Base-by-base conservation (phyloP, 495 filamentous ascomycete genomes). In the Penicillium steckii region DNA sequence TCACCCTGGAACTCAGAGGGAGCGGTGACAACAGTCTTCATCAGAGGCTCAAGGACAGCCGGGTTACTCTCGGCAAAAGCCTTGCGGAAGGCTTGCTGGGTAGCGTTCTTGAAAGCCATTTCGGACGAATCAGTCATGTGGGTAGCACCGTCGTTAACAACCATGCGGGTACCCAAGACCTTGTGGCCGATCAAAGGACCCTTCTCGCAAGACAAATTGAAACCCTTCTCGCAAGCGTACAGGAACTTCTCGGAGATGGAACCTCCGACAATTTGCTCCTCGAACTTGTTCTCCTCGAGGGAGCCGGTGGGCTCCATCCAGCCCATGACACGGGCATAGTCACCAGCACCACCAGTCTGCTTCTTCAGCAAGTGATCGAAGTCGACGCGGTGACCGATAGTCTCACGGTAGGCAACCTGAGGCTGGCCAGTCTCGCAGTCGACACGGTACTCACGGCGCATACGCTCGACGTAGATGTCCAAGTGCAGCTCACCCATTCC, bases 401-500 rank as follows among this genome's bases (percentile, higher is more conserved):
- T 97, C 73, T 99, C 95, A 60, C 95, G 87, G 79, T 97, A 99
- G 18, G 95, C 91, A 51, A 99, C 95, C 69, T 96, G 94, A 4
- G 95, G 95, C 60, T 95, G 88, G 48, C 95, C 94, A n/a, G 91
- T 96, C 62, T 86, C 81, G 63, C 92, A 96, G 61, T 95, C 93
- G 48, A 97, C 92, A 55, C 85, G 86, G 79, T 99, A 99, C 71
- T 99, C 95, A 66, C 95, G 88, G 47, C 90, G 88, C 84, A 99
- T 95, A 59, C 95, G 93, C 76, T 99, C 95, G 32, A 97, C 84
- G 75, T 99, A 99, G 68, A 99, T 95, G 58, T 93, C 89, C 21
- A 99, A 81, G 71, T 99, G 95, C 52, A 99, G 70, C 68, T 99
- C 95, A 55, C 95, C 95, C 95, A 99, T 99, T 44, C 95, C 95